Percentiles rank a stretch among this genome's conserved stretches.
phyloP scores from a whole-genome alignment of 148 eudicot genomes.

The Polygonum aviculare region DNA sequence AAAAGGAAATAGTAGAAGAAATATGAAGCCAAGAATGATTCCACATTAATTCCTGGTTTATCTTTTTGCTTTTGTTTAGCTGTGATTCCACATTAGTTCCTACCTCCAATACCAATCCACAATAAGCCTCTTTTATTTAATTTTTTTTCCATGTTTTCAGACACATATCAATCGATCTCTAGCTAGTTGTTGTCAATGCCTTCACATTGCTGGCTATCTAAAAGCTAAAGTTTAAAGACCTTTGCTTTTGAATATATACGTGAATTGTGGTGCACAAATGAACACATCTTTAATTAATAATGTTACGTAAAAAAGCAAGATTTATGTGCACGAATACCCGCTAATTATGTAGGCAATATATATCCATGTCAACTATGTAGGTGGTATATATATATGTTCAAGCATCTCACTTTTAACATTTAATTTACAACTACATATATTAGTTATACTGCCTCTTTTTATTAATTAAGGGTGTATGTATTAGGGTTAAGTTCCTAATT shows the following conservation, averaged over 20 bases:
- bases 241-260: neutral
- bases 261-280: neutral
- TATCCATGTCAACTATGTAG: neutral
- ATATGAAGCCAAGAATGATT: neutral
- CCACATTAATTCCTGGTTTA: neutral
- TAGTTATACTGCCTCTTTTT: too few relatives aligned
- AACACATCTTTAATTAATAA: neutral
- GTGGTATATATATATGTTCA: neutral
- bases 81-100: slow-evolving; percentile 5
- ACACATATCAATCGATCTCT: neutral
- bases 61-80: neutral
- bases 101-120: slow-evolving; percentile 8
- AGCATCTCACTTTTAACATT: neutral
- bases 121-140: slow-evolving; percentile 3
- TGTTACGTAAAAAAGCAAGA: neutral
- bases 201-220: slow-evolving; percentile 2
- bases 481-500: too few relatives aligned
- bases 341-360: neutral
- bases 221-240: neutral
- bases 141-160: slow-evolving; percentile 7
- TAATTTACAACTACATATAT: neutral
- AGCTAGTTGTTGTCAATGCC: slow-evolving; percentile 3
- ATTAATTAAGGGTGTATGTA: too few relatives aligned
- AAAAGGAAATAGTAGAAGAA: neutral
- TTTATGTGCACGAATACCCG: neutral